A percentile compares a stretch with the other conserved stretches of the same genome.
phyloP scores from a whole-genome alignment of 371 early-diverging fungal genomes.

The Rhizopus delemar region DNA sequence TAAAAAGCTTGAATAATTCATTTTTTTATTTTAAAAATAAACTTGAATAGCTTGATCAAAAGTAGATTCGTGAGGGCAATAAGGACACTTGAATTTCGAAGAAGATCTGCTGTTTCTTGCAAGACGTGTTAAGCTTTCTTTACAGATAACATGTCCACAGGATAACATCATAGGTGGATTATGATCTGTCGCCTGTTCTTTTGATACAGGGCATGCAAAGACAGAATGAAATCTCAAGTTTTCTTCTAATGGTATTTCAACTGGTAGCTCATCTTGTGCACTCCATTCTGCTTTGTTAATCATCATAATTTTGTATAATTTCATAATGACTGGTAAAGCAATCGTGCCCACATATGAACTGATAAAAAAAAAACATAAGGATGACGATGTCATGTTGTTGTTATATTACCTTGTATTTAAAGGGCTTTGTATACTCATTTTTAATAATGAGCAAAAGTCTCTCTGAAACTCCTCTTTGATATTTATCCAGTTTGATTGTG shows the following conservation, averaged over 20 bases:
- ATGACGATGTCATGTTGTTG: not conserved
- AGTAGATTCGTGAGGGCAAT: constrained; percentile 89
- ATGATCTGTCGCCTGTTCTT: constrained; percentile 88
- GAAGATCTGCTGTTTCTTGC: constrained; percentile 62
- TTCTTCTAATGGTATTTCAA: constrained; percentile 84
- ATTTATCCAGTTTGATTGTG: constrained; percentile 59
- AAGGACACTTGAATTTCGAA: constrained; percentile 91
- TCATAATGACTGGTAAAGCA: constrained; percentile 89
- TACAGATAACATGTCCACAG: constrained; percentile 96
- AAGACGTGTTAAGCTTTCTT: constrained; percentile 85
- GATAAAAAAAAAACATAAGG: not conserved
- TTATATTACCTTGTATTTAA: constrained; percentile 70
- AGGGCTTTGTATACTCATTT: constrained; percentile 78
- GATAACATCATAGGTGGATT: constrained; percentile 98
- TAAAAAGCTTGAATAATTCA: constrained; percentile 46
- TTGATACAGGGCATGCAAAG: constrained; percentile 97
- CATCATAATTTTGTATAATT: constrained; percentile 85
- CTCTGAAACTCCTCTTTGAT: constrained; percentile 76
- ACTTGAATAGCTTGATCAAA: constrained; percentile 76
- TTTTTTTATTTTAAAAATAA: constrained; percentile 65
- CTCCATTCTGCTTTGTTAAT: constrained; percentile 87
- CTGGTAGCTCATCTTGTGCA: constrained; percentile 86
- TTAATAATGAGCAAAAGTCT: constrained; percentile 85
- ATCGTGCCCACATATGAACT: constrained; percentile 84
- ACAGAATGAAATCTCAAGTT: constrained; percentile 90